These are phyloP conservation scores for Coemansia sp. DNA, from an alignment of 192 early-diverging fungal species.

Conservation along the genomic window DNA sequence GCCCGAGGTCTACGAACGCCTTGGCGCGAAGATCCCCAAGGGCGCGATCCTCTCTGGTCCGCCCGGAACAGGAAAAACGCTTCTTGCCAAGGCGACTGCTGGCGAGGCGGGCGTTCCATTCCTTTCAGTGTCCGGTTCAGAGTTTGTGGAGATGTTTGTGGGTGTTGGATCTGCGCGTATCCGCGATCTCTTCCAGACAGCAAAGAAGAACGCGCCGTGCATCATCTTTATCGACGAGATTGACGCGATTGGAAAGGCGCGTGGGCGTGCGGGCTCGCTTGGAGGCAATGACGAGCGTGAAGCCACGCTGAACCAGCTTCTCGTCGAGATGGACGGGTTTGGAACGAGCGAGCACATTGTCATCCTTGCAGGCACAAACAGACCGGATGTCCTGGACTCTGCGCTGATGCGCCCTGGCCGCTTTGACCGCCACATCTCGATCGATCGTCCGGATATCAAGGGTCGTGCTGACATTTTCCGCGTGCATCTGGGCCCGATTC, in stretches of 20 bases:
- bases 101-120: conserved; percentile 99
- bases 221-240: conserved; percentile 99
- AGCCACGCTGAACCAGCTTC: conserved; percentile 92
- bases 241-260: conserved; percentile 98
- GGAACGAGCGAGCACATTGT: conserved; percentile 68
- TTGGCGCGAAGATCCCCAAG: conserved; percentile 99
- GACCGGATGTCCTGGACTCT: conserved; percentile 94
- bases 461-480: conserved; percentile 95
- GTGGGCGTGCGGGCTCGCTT: conserved; percentile 79
- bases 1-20: conserved; percentile 82
- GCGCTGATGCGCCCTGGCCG: conserved; percentile 96
- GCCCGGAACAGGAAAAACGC: conserved; percentile 97
- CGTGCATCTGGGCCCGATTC: conserved; percentile 92
- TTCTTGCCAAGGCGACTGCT: conserved; percentile 98
- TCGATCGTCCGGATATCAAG: conserved; percentile 96
- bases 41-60: conserved; percentile 94
- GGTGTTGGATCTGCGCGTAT: conserved; percentile 94
- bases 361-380: conserved; percentile 96
- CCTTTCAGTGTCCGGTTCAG: conserved; percentile 96
- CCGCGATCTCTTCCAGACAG: conserved; percentile 93
- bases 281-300: conserved; percentile 99
- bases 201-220: conserved; percentile 96
- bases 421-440: conserved; percentile 97
- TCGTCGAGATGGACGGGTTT: conserved; percentile 99
- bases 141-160: conserved; percentile 99